Base-by-base conservation (phyloP, 2,329 filamentous ascomycete genomes). In the Hymenoscyphus fructigenus region DNA sequence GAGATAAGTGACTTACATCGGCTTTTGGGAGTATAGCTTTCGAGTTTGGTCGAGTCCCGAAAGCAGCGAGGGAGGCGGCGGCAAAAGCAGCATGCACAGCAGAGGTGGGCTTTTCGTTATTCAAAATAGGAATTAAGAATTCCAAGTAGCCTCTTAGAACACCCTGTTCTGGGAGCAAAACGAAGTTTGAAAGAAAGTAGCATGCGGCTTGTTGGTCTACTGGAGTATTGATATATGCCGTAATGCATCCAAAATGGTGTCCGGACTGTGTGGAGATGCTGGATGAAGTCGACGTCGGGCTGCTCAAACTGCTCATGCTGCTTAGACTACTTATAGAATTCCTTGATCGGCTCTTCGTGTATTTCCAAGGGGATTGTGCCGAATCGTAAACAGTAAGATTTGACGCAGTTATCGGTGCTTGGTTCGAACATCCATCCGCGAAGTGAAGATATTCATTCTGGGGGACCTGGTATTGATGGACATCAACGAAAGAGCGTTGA, bases 311-410 rank as follows among this genome's bases (percentile, higher is more conserved):
- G 17, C 47, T 38, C 29, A 38, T 20, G 28, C 59, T 55, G n/a
- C 44, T 55, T 14, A 55, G n/a, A 14, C 61, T 65, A 6, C 63
- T 63, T 26, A 53, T 56, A n/a, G 68, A 69, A 2, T 53, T 60
- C 50, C 62, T 62, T 26, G n/a, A 14, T 28, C 58, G 61, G 29
- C 32, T 28, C n/a, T 55, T 63, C 15, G 55, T 59, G 88, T 68
- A 88, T 86, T 72, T 89, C 84, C 73, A 84, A 84, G 76, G 88
- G 88, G 41, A 86, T 85, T 1, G 85, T 85, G 70, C 85, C 10
- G 61, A 47, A 47, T 60, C 36, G 44, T 56, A 60, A n/a, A 44
- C 10, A 17, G 36, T 53, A 20, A 60, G 29, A 57, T 59, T 59
- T 1, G 61, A 29, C 20, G 61, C n/a, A 17, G 61, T 59, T 10